These are phyloP conservation scores for Solanum neorickii DNA, from an alignment of 257 asterid genomes.

Conservation along the genomic window DNA sequence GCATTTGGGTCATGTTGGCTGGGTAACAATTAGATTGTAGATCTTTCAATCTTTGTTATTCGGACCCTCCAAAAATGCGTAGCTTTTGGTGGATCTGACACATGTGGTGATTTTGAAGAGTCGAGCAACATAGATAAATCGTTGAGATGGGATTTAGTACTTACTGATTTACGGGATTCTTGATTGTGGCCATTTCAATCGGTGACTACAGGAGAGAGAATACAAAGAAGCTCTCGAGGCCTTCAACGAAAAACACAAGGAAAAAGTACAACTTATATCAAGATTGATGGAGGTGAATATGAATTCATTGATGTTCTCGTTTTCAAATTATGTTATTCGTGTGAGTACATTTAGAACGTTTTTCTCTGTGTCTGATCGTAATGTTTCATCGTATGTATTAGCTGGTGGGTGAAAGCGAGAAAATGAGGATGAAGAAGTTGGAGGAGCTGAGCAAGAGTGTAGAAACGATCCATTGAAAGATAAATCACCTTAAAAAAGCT, in stretches of 20 bases:
- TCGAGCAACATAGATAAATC: background rate
- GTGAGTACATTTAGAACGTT: background rate
- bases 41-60: background rate
- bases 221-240: slow-evolving; percentile 51
- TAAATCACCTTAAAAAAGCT: background rate
- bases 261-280: slow-evolving; percentile 40
- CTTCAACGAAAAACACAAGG: slow-evolving; percentile 40
- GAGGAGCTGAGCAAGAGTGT: slow-evolving; percentile 59
- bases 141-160: background rate
- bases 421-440: slow-evolving; percentile 39
- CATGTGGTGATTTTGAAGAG: background rate
- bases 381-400: slow-evolving; percentile 1
- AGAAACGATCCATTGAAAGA: slow-evolving; percentile 3
- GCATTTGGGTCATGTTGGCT: background rate
- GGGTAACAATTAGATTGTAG: background rate
- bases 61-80: background rate
- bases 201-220: slow-evolving; percentile 36
- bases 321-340: background rate
- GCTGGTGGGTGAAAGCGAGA: slow-evolving; percentile 56
- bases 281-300: slow-evolving; percentile 37
- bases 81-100: background rate
- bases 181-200: background rate
- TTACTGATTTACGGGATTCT: background rate
- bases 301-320: background rate
- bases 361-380: background rate